Conservation (phyloP, 345 rosid genomes). For the Psidium friedrichsthalianum region DNA sequence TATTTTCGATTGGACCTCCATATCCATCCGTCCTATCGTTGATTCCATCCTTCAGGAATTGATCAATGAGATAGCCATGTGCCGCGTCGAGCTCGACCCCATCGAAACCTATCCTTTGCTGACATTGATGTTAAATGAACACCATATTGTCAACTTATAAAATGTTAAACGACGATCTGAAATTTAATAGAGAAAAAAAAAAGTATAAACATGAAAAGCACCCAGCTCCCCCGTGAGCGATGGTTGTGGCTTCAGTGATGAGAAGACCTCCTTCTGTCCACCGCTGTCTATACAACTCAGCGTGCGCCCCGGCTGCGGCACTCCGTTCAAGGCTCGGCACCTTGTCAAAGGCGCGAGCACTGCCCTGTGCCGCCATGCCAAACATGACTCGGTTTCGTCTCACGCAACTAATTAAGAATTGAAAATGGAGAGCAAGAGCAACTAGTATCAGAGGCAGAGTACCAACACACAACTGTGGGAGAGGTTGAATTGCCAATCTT, state of each 20-base stretch:
- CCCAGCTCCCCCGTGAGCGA: not conserved
- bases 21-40: not conserved
- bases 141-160: not conserved
- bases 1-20: not conserved
- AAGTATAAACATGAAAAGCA: not conserved
- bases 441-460: not conserved
- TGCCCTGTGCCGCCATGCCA: not conserved
- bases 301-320: not conserved
- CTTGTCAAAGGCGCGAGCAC: constrained; percentile 1
- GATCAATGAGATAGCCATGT: constrained; percentile 4
- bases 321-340: not conserved
- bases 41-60: constrained; percentile 1
- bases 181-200: not conserved
- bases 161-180: not conserved
- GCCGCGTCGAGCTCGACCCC: constrained; percentile 1
- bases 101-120: not conserved
- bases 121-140: not conserved
- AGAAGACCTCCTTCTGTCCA: constrained; percentile 1
- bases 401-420: not conserved
- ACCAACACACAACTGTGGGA: not conserved
- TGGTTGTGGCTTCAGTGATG: not conserved
- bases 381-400: not conserved
- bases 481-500: too few relatives aligned
- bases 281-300: not conserved
- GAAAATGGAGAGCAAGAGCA: not conserved